phyloP scores from a whole-genome alignment of 345 rosid species.

The Streptanthus diversifolius region DNA sequence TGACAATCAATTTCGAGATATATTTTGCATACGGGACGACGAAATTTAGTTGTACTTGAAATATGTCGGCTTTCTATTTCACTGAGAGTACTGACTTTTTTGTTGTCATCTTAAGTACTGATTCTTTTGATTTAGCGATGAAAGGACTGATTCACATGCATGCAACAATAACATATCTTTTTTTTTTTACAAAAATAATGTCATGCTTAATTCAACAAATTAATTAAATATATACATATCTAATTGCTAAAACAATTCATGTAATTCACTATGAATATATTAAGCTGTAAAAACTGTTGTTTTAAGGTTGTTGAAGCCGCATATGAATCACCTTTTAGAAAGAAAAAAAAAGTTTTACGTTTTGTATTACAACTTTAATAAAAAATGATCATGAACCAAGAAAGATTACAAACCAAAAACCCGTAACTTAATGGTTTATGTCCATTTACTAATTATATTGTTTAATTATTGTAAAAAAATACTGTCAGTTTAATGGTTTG shows the following conservation, averaged over 20 bases:
- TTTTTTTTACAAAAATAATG: no score
- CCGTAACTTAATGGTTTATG: neutral
- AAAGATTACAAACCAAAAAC: neutral
- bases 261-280: neutral
- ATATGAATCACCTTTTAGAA: neutral
- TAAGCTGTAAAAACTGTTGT: neutral
- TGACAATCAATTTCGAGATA: neutral
- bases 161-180: neutral
- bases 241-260: neutral
- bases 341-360: neutral
- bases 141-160: slow-evolving; percentile 11
- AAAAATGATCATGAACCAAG: neutral
- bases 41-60: slow-evolving; percentile 3
- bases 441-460: neutral
- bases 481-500: neutral
- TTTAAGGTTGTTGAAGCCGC: neutral
- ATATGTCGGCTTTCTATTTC: neutral
- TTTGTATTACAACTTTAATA: neutral
- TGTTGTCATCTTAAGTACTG: slow-evolving; percentile 2
- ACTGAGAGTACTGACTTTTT: neutral
- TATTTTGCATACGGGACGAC: neutral
- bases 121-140: neutral
- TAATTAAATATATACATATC: neutral
- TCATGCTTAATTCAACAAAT: neutral
- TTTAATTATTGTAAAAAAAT: neutral